These are phyloP conservation scores for Penicillium sp. DNA, from an alignment of 2,329 filamentous ascomycete genomes.

Conservation along the genomic window DNA sequence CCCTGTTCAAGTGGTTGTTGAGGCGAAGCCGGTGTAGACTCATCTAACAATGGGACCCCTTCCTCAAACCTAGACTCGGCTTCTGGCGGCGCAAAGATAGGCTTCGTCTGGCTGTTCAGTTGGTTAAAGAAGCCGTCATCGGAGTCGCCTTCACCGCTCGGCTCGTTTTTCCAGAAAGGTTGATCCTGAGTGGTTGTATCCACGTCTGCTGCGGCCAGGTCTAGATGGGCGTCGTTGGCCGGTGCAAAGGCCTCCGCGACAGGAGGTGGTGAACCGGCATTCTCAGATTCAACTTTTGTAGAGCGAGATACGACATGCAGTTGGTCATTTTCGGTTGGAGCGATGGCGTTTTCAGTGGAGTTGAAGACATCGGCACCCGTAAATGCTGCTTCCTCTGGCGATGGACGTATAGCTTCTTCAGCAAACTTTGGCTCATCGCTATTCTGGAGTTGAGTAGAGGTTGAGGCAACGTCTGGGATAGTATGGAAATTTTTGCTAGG, in stretches of 20 bases:
- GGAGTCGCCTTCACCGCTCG: slow-evolving; percentile 47
- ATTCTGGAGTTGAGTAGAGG: neutral
- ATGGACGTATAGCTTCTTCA: neutral
- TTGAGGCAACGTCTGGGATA: neutral
- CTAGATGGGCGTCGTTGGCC: neutral
- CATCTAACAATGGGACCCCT: slow-evolving; percentile 60
- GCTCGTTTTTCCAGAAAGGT: slow-evolving; percentile 45
- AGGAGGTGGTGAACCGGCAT: neutral
- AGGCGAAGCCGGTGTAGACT: slow-evolving; percentile 27
- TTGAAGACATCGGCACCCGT: neutral
- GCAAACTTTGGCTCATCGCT: neutral
- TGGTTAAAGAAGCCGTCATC: slow-evolving; percentile 61
- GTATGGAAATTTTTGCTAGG: neutral
- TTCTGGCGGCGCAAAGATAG: slow-evolving; percentile 36
- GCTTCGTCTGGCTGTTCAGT: slow-evolving; percentile 40
- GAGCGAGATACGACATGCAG: neutral
- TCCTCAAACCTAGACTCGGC: slow-evolving; percentile 65
- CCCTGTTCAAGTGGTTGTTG: slow-evolving; percentile 26
- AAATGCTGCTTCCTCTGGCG: neutral
- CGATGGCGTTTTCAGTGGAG: neutral
- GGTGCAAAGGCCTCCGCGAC: slow-evolving; percentile 1
- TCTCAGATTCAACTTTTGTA: neutral
- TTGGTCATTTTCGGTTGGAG: slow-evolving; percentile 1
- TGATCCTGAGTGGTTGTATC: slow-evolving; percentile 14
- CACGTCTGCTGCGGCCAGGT: slow-evolving; percentile 7